These are phyloP conservation scores for Emericellopsis atlantica DNA, from an alignment of 2,329 filamentous ascomycete species.

Conservation along the genomic window DNA sequence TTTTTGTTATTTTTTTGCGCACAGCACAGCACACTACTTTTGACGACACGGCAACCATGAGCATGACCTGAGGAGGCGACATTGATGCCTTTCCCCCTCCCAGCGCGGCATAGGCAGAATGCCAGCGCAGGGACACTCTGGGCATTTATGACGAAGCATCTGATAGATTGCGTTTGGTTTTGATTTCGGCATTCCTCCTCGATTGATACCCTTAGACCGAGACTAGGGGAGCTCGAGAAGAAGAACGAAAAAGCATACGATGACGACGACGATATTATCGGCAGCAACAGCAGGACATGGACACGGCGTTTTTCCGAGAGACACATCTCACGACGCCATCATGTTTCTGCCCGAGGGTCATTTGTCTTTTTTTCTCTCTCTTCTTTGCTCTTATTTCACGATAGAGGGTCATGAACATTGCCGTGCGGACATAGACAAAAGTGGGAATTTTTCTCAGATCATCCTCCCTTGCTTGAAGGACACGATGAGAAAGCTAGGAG, in stretches of 20 bases:
- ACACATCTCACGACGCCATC: slow-evolving; percentile 16
- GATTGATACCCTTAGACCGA: slow-evolving; percentile 32
- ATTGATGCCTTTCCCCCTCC: slow-evolving; percentile 11
- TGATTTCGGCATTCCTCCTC: slow-evolving; percentile 28
- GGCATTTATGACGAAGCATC: slow-evolving; percentile 26
- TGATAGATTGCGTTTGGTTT: slow-evolving; percentile 30
- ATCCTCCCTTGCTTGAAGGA: slow-evolving; percentile 24
- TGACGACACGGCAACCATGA: slow-evolving; percentile 24
- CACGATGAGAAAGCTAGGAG: slow-evolving; percentile 13
- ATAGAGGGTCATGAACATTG: slow-evolving; percentile 31
- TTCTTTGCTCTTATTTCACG: slow-evolving; percentile 14
- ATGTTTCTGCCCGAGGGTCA: slow-evolving; percentile 11
- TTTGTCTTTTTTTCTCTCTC: no score
- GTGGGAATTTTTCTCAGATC: slow-evolving; percentile 46
- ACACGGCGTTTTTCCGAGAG: slow-evolving; percentile 20
- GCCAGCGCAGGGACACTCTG: slow-evolving; percentile 19
- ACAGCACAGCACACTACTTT: not conserved
- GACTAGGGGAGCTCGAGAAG: slow-evolving; percentile 20
- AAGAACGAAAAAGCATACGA: slow-evolving; percentile 8
- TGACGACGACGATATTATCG: slow-evolving; percentile 11
- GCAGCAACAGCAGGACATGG: slow-evolving; percentile 22
- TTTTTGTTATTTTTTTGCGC: slow-evolving; percentile 8
- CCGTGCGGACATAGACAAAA: slow-evolving; percentile 48
- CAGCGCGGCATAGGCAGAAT: slow-evolving; percentile 10
- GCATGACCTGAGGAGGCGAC: slow-evolving; percentile 22